Base-by-base conservation (phyloP, 2,329 filamentous ascomycete species). In the Calonectria montana region DNA sequence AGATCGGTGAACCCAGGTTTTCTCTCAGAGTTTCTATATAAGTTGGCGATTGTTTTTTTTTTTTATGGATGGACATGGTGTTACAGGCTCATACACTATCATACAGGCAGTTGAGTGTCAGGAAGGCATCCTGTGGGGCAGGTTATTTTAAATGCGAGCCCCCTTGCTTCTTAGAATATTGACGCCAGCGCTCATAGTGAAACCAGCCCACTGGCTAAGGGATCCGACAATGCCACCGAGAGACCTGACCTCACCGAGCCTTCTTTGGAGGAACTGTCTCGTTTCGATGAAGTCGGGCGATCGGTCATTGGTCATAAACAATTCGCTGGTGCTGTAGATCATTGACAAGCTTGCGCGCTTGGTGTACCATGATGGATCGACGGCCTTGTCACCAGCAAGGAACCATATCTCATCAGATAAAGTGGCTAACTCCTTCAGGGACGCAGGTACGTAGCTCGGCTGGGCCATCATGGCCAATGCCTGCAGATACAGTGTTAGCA, bases 351-450 rank as follows among this genome's bases (percentile, higher is more conserved):
- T 87, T 4, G 86, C 89, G 61, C 90, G 88, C 80, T 91, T 91
- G 69, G 88, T 86, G 80, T 99, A 99, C 97, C 97, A 99, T 5
- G 91, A 92, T 4, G 91, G 90, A 83, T 98, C 96, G 72, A 98
- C 94, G 25, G 92, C 90, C 25, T 86, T 87, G 83, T 98, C 97
- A 63, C 95, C 94, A 0, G 96, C 91, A 4, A 98, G 90, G 80
- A 94, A 95, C 88, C 94, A 94, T 64, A 99, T 97, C 83, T 99
- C 97, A 82, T 98, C 96, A n/a, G 93, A 90, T 5, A 99, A 90
- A 62, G 90, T 87, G 48, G 93, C 92, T 4, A 99, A 90, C 84
- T 98, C 97, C 53, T 88, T 88, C 3, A 98, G 82, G 0, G 95
- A 96, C 10, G 91, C 85, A 0, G 94, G 91, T 39, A 97, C 89